phyloP scores from a whole-genome alignment of 108 stramenopile species.

The Pseudonitzschia multiseries region DNA sequence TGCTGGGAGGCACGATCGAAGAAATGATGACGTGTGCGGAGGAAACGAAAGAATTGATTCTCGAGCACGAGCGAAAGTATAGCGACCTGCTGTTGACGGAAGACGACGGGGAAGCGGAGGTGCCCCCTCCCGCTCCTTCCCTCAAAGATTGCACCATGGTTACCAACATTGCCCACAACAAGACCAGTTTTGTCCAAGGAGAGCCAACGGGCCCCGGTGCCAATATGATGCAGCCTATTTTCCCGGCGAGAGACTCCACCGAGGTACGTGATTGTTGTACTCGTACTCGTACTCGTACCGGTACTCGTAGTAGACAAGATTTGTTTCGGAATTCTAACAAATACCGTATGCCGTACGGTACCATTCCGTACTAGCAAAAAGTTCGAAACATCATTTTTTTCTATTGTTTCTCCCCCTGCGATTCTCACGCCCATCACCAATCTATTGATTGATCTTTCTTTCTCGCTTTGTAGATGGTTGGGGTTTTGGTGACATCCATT shows the following conservation, averaged over 20 bases:
- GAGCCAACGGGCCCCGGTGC: slow-evolving; percentile 15
- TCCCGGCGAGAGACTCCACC: slow-evolving; percentile 20
- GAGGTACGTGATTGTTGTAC: not conserved
- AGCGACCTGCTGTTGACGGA: not conserved
- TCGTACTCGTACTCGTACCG: not conserved
- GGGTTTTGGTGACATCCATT: slow-evolving; percentile 20
- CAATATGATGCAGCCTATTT: slow-evolving; percentile 36
- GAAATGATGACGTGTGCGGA: slow-evolving; percentile 5
- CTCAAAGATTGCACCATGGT: slow-evolving; percentile 8
- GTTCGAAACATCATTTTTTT: not conserved
- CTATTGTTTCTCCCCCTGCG: not conserved
- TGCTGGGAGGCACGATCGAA: not conserved
- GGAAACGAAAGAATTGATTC: not conserved
- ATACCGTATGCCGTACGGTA: no score
- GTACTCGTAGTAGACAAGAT: not conserved
- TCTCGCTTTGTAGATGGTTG: slow-evolving; percentile 7
- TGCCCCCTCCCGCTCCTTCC: not conserved
- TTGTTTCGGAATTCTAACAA: no score
- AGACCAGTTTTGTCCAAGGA: not conserved
- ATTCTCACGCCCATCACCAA: not conserved
- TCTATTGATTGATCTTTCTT: not conserved
- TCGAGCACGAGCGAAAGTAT: not conserved
- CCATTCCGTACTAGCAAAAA: no score
- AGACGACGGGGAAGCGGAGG: not conserved
- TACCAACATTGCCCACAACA: slow-evolving; percentile 5